Evolutionary conservation across 2,329 filamentous ascomycete species (phyloP).

Genomic region (Trichoderma sp.): DNA sequence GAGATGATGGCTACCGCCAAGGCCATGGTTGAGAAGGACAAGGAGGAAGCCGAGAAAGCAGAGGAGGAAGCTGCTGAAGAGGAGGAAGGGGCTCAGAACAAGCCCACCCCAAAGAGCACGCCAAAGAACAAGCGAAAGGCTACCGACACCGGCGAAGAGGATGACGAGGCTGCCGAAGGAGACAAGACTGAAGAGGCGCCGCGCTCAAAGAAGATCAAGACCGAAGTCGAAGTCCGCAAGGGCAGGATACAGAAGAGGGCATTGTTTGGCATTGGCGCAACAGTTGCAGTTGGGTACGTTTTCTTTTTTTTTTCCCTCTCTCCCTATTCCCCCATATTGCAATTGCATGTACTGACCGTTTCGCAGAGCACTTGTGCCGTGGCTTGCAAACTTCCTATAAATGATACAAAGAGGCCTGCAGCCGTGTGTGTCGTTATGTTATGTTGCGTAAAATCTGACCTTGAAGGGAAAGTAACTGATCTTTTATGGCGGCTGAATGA

Average conservation of each 20-base stretch:
- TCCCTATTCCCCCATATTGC: neutral
- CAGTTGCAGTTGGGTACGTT: conserved; percentile 86
- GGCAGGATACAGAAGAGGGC: conserved; percentile 84
- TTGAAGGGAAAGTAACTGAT: conserved; percentile 8
- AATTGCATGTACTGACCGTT: neutral
- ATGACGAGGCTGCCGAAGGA: conserved; percentile 45
- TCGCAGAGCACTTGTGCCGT: conserved; percentile 47
- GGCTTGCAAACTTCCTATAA: conserved; percentile 52
- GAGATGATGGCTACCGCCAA: conserved; percentile 84
- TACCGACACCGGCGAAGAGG: conserved; percentile 66
- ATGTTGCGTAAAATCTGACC: conserved; percentile 18
- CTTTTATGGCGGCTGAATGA: conserved; percentile 19
- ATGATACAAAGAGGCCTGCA: neutral
- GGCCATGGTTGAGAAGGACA: conserved; percentile 76
- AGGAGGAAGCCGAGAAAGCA: conserved; percentile 39
- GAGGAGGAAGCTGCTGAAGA: conserved; percentile 37
- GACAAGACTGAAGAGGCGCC: conserved; percentile 41
- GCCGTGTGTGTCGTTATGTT: conserved; percentile 10
- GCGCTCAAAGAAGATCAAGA: conserved; percentile 73
- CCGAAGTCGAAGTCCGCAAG: conserved; percentile 78
- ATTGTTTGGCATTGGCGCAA: conserved; percentile 80
- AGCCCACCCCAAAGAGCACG: conserved; percentile 25
- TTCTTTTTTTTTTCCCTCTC: neutral
- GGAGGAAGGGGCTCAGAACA: conserved; percentile 38
- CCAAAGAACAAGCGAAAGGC: conserved; percentile 68